phyloP scores from a whole-genome alignment of 495 filamentous ascomycete genomes.

The Apiosordaria backusii region DNA sequence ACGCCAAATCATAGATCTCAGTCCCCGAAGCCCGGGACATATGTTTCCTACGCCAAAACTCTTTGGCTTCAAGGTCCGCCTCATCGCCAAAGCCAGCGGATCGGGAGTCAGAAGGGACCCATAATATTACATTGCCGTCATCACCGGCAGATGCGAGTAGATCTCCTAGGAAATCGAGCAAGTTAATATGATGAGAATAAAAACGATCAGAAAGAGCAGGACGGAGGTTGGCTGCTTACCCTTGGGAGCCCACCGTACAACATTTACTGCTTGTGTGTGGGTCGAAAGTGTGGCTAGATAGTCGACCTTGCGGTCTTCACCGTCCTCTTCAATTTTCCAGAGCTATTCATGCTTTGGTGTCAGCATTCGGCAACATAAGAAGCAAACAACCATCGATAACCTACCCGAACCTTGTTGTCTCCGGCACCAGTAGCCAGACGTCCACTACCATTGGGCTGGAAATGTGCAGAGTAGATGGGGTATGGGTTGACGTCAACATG shows the following conservation, averaged over 20 bases:
- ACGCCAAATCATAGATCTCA: slow-evolving; percentile 97
- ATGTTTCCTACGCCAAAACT: slow-evolving; percentile 93
- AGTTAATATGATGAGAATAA: slow-evolving; percentile 12
- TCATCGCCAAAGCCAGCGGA: slow-evolving; percentile 68
- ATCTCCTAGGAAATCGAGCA: slow-evolving; percentile 60
- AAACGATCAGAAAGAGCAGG: background rate
- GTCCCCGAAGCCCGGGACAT: slow-evolving; percentile 92
- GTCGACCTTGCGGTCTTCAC: slow-evolving; percentile 81
- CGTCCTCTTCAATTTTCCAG: slow-evolving; percentile 83
- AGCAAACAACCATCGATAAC: slow-evolving; percentile 27
- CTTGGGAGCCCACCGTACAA: slow-evolving; percentile 90
- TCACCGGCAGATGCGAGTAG: slow-evolving; percentile 92
- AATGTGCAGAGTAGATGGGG: slow-evolving; percentile 93
- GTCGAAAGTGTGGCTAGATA: slow-evolving; percentile 89
- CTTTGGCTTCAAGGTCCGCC: slow-evolving; percentile 77
- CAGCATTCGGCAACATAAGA: background rate
- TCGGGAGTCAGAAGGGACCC: slow-evolving; percentile 79
- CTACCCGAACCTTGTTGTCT: slow-evolving; percentile 93
- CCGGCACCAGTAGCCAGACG: slow-evolving; percentile 91
- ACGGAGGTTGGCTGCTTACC: slow-evolving; percentile 48
- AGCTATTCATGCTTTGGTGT: slow-evolving; percentile 49
- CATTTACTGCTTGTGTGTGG: slow-evolving; percentile 97
- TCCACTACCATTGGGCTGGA: slow-evolving; percentile 89
- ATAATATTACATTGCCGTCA: slow-evolving; percentile 93
- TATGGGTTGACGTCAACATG: slow-evolving; percentile 84